Evolutionary conservation across 2,329 filamentous ascomycete genomes (phyloP), one percentile per base, ranked within the genome.

Genomic region (Pseudogymnoascus sp.): DNA sequence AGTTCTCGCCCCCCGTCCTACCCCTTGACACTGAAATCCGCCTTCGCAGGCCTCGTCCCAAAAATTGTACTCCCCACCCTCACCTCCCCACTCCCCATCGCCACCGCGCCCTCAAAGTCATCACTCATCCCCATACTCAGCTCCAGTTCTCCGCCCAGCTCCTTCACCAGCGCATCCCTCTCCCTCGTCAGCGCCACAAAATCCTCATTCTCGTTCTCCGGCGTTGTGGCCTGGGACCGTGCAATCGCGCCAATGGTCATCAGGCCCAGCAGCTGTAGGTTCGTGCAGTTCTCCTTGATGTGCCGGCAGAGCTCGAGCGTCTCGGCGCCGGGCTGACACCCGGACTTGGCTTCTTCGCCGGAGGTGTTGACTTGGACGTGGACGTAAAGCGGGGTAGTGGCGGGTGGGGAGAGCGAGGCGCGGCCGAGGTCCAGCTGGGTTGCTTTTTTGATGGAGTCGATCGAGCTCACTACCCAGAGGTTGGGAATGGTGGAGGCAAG

Each of bases 181-280:
- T 90, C 87, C 71, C 88, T 82, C 61, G 79, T 80, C 73, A 99
- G 76, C 4, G 78, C 74, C 4, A 86, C 75, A 74, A 98, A 98
- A 77, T 99, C 95, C 75, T 96, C 92, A 75, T 98, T 98, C 77
- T 93, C 89, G n/a, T 80, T 88, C 69, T 90, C 92, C 0, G 83
- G 78, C 1, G 86, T 89, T 2, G 86, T 87, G 14, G 85, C 90
- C 71, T 85, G 83, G 70, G 90, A 95, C 67, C 93, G 80, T 60
- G 92, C 93, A 75, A 98, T 96, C 16, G 93, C 92, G 1, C 95
- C 95, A 72, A 99, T 98, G 1, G 95, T 99, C 95, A 99, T 99
- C 39, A 99, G 77, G 0, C 95, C 95, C 31, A 89, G 81, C 2
- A 99, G 79, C 64, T 84, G 79, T 39, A 99, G 79, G 73, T 87